Conservation (phyloP, 495 filamentous ascomycete species). For the Xylaria grammica region DNA sequence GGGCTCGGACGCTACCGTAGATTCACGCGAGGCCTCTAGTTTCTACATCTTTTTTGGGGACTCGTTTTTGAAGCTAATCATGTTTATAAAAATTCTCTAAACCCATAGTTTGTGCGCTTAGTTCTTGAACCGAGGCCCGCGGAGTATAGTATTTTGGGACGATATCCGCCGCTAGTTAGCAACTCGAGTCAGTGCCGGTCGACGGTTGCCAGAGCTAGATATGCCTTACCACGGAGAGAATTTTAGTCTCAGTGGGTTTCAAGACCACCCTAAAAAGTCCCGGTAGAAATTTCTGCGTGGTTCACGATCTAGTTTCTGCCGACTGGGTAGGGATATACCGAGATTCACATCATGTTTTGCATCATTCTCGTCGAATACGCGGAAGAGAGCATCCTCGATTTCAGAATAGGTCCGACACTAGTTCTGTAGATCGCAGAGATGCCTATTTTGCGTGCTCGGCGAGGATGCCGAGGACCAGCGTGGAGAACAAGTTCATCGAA, state of each 20-base stretch:
- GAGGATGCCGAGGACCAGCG: no score
- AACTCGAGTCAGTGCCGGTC: neutral
- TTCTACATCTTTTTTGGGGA: neutral
- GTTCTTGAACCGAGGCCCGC: neutral
- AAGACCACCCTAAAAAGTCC: neutral
- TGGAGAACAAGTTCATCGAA: no score
- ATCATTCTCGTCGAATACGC: neutral
- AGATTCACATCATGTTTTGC: neutral
- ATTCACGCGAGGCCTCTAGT: neutral
- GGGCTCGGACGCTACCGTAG: neutral
- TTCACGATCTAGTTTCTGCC: neutral
- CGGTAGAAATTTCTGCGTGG: neutral
- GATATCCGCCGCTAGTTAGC: neutral
- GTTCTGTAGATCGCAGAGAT: neutral
- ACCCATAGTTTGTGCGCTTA: neutral
- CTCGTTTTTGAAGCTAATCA: no score
- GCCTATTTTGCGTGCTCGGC: neutral
- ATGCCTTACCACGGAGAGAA: neutral
- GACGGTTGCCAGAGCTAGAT: neutral
- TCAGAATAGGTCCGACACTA: neutral
- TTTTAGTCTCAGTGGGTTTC: neutral
- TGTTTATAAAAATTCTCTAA: neutral
- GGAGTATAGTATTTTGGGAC: neutral
- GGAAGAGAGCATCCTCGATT: neutral
- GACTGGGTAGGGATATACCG: neutral